Evolutionary conservation across 2,329 filamentous ascomycete genomes (phyloP).

Genomic region (Colletotrichum tabaci): DNA sequence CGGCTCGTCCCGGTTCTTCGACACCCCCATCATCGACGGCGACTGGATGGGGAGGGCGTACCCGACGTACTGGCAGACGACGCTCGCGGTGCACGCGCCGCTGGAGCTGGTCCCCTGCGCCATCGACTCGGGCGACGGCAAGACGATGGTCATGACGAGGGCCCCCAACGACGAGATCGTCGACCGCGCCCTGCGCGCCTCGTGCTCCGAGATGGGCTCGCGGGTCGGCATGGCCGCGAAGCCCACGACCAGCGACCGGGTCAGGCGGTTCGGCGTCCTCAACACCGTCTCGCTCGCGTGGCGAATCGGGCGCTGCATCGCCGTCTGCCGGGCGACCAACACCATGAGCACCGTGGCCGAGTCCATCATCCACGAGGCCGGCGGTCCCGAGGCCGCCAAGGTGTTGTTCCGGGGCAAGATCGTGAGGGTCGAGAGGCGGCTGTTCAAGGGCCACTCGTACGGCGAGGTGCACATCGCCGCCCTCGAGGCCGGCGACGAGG

Average conservation of each 20-base stretch:
- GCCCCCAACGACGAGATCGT: constrained; percentile 52
- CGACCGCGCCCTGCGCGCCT: constrained; percentile 55
- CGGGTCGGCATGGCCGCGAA: constrained; percentile 39
- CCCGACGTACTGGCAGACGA: constrained; percentile 69
- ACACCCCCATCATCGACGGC: constrained; percentile 66
- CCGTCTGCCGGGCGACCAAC: constrained; percentile 51
- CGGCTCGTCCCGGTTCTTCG: constrained; percentile 67
- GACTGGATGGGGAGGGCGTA: constrained; percentile 73
- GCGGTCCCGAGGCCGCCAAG: constrained; percentile 66
- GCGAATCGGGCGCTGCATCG: constrained; percentile 33
- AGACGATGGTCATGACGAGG: constrained; percentile 59
- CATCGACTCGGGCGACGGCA: constrained; percentile 62
- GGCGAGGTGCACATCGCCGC: constrained; percentile 55
- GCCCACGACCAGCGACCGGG: constrained; percentile 31
- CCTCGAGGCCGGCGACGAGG: constrained; percentile 45
- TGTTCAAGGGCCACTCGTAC: constrained; percentile 65
- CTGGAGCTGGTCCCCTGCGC: constrained; percentile 59
- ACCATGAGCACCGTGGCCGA: constrained; percentile 69
- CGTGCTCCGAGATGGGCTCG: constrained; percentile 55
- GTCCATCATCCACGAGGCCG: constrained; percentile 71
- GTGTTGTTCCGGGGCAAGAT: constrained; percentile 77
- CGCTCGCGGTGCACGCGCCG: constrained; percentile 57
- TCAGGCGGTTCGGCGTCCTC: constrained; percentile 45
- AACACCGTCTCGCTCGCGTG: constrained; percentile 40
- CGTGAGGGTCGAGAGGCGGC: constrained; percentile 62